Evolutionary conservation across 1,284 basidiomycete genomes (phyloP), one percentile per base, ranked within the genome.

Genomic region (Ganoderma meredithae): DNA sequence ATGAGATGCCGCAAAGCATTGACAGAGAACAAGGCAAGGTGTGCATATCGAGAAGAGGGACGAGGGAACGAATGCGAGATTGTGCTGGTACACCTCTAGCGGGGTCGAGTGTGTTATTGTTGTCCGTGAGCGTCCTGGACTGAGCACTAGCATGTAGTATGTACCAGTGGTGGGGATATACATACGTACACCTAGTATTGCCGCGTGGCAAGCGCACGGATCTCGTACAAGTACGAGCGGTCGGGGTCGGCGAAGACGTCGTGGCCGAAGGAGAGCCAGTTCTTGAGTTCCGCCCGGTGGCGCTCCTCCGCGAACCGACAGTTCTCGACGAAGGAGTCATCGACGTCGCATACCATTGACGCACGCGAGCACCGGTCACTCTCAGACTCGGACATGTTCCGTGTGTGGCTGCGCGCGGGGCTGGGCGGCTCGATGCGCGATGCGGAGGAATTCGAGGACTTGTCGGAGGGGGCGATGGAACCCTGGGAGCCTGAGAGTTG

Each of bases 211-310:
- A 95, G 86, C 44, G 90, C 90, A 72, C 92, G 88, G 71, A 95
- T 94, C 79, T 94, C 93, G 79, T 88, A 92, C 43, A 95, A 82
- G 74, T 88, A 85, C 60, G 85, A 84, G 67, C 88, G 87, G 75
- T 89, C 88, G 40, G 85, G 82, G 66, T 85, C 83, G 31, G 81
- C 77, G 71, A 81, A 84, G 39, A 81, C 71, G 69, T 84, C 82
- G 49, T 84, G 82, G 72, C 79, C 60, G 40, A 66, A 59, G 3
- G 67, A 67, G 41, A 87, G 84, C 96, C 95, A 97, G 8, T 90
- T 90, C 72, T 88, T 90, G 86, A 96, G 92, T 81, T 97, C 95
- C 39, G 80, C 80, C 61, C 87, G 86, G 81, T 96, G 95, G 68
- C 95, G 86, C 75, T 89, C 88, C 79, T 95, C 94, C 10, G 95